Base-by-base conservation (phyloP, 768 basidiomycete species). In the Porphyrellus cyaneotinctus region DNA sequence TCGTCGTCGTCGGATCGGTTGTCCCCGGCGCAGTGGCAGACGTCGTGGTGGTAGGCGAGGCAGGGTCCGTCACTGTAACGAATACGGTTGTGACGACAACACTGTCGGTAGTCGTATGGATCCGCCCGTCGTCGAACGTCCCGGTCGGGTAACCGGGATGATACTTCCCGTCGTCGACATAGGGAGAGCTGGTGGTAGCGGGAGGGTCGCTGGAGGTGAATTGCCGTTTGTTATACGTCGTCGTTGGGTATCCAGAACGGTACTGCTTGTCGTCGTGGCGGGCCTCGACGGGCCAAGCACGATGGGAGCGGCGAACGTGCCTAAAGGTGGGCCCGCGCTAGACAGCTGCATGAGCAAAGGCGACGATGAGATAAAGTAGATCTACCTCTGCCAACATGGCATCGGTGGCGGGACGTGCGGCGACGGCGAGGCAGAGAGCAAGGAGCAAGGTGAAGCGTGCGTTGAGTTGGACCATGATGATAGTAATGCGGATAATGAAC, bases 371-470 rank as follows among this genome's bases (percentile, higher is more conserved):
- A 37, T 2, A 18, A 43, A 33, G 22, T 18, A 8, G 14, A 54
- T 57, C 14, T 31, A 65, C 62, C 45, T 63, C 53, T 13, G 38
- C 31, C 35, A 44, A 22, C 11, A 42, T 23, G 22, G 42, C 52
- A n/a, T 49, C 43, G 23, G 52, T 43, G 20, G 63, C 43, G 18
- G 54, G 50, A 33, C 41, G 57, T 14, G 58, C 56, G 30, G 58
- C 53, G 31, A 56, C 64, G 36, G 54, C 54, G 48, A 68, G 57
- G 43, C 68, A 68, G 23, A 68, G 47, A 28, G 66, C 56, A 44
- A 68, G 66, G 12, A 68, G 66, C 35, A 58, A n/a, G 20, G 61
- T 14, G 66, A 68, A 70, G 53, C 56, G 68, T 52, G 58, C 35
- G 23, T 49, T 54, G 54, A 70, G 59, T 46, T 61, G 68, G 51